phyloP scores from a whole-genome alignment of 768 basidiomycete species.

The Fibroporia radiculosa region DNA sequence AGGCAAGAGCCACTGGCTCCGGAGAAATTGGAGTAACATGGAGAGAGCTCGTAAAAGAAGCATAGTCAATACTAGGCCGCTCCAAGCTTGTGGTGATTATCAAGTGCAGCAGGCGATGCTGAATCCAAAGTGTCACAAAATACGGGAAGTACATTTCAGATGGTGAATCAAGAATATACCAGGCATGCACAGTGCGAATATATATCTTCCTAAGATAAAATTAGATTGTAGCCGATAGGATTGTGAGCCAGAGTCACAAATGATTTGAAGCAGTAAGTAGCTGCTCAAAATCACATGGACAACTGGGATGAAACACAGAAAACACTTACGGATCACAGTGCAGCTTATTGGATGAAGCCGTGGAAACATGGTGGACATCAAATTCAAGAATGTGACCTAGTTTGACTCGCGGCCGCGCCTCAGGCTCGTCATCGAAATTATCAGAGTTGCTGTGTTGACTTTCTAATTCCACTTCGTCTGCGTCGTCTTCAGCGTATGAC shows the following conservation, averaged over 20 bases:
- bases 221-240: not conserved
- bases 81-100: constrained; percentile 19
- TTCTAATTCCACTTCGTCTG: constrained; percentile 17
- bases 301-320: not conserved
- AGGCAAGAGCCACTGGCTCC: not conserved
- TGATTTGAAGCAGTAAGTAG: no score
- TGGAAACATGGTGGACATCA: constrained; percentile 35
- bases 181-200: constrained; percentile 51
- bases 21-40: not conserved
- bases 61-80: not conserved
- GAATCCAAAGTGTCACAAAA: constrained; percentile 40
- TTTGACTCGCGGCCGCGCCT: constrained; percentile 24
- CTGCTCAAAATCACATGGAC: no score
- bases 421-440: constrained; percentile 3
- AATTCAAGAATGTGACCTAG: constrained; percentile 40
- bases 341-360: constrained; percentile 13
- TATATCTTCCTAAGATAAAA: constrained; percentile 45
- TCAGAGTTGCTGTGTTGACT: constrained; percentile 19
- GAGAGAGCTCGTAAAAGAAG: not conserved
- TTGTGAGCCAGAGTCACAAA: no score
- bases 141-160: constrained; percentile 36
- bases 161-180: constrained; percentile 61
- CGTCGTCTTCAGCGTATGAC: constrained; percentile 24
- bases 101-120: constrained; percentile 33
- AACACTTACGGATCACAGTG: constrained; percentile 39